phyloP scores from a whole-genome alignment of 2,329 filamentous ascomycete genomes.

The Neonectria punicea region DNA sequence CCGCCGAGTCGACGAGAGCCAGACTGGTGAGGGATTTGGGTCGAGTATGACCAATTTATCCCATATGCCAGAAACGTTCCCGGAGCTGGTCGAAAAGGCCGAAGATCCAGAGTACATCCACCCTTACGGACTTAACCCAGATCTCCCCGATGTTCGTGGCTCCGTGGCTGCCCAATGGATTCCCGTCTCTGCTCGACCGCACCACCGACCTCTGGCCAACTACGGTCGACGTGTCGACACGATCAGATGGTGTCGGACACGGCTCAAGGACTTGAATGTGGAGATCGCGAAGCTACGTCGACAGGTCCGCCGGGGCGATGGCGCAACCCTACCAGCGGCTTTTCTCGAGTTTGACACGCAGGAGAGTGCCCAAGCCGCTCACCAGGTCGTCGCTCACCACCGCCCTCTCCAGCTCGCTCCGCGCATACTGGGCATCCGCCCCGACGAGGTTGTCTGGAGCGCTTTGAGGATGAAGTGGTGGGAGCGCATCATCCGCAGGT shows the following conservation, averaged over 20 bases:
- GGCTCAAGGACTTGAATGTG: conserved; percentile 52
- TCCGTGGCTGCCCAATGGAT: conserved; percentile 79
- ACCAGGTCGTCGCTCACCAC: conserved; percentile 88
- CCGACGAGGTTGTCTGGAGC: conserved; percentile 87
- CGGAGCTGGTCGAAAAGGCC: conserved; percentile 33
- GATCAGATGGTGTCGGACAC: conserved; percentile 84
- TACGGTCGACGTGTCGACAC: conserved; percentile 93
- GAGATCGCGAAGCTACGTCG: conserved; percentile 73
- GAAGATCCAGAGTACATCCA: conserved; percentile 50
- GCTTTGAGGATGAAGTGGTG: conserved; percentile 88
- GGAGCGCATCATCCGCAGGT: conserved; percentile 80
- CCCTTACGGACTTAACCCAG: conserved; percentile 49
- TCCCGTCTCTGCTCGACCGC: conserved; percentile 76
- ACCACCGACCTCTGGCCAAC: conserved; percentile 73
- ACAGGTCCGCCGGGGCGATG: conserved; percentile 77
- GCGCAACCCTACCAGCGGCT: conserved; percentile 76
- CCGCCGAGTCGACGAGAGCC: conserved; percentile 16
- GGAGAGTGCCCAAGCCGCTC: conserved; percentile 85
- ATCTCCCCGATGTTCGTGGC: conserved; percentile 54
- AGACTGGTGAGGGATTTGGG: conserved; percentile 24
- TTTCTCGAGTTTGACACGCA: conserved; percentile 92
- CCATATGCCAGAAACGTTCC: conserved; percentile 6
- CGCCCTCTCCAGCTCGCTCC: conserved; percentile 88
- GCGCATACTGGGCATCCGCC: conserved; percentile 84
- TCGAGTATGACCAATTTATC: conserved; percentile 28